Evolutionary conservation across 768 basidiomycete genomes (phyloP).

Genomic region (Naganishia randhawae): DNA sequence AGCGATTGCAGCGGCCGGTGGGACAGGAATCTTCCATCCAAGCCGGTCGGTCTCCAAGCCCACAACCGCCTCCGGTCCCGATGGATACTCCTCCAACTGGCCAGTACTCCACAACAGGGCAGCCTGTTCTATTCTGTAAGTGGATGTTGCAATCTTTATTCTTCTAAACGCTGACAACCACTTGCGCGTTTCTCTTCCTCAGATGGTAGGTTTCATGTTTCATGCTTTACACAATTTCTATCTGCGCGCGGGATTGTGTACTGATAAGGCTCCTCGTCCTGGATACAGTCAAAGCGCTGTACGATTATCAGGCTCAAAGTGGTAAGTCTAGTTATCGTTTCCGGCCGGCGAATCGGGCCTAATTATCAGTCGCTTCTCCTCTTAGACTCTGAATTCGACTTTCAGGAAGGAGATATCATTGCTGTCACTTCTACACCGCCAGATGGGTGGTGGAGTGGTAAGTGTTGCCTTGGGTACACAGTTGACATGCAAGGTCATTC

Average conservation of each 20-base stretch:
- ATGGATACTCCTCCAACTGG: constrained; percentile 60
- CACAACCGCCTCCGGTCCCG: constrained; percentile 48
- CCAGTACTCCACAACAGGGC: constrained; percentile 76
- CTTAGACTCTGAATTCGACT: constrained; percentile 91
- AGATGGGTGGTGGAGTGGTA: constrained; percentile 97
- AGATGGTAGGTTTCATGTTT: constrained; percentile 16
- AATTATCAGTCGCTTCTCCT: constrained; percentile 48
- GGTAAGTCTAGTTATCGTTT: constrained; percentile 26
- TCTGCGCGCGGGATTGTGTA: constrained; percentile 17
- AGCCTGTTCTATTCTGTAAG: constrained; percentile 80
- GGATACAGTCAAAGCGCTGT: constrained; percentile 69
- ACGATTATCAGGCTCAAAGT: constrained; percentile 71
- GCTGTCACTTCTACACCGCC: constrained; percentile 90
- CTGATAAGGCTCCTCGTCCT: constrained; percentile 11
- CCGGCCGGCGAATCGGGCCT: neutral
- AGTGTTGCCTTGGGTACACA: too few species aligned
- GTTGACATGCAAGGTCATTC: too few species aligned
- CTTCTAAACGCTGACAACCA: neutral
- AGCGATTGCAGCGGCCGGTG: constrained; percentile 16
- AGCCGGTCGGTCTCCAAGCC: constrained; percentile 34
- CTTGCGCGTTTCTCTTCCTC: neutral
- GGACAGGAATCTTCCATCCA: constrained; percentile 1
- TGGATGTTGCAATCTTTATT: neutral
- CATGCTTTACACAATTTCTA: too few species aligned
- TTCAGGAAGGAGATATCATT: constrained; percentile 90